Evolutionary conservation across 768 basidiomycete genomes (phyloP).

Genomic region (Phylloporus sp.): DNA sequence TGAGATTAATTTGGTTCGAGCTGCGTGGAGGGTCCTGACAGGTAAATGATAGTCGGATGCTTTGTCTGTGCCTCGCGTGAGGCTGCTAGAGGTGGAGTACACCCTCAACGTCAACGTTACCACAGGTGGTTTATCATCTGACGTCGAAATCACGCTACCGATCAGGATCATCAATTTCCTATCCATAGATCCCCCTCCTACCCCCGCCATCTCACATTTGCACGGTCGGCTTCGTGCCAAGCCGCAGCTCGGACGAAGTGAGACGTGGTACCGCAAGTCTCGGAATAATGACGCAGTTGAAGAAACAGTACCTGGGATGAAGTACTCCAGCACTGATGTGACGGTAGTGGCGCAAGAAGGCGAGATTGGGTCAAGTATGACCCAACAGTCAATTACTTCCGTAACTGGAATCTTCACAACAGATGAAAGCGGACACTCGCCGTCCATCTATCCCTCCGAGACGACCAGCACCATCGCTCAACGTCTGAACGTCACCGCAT

Average conservation of each 20-base stretch:
- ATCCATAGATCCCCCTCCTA: constrained; percentile 79
- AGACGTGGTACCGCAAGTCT: constrained; percentile 31
- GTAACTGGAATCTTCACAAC: constrained; percentile 1
- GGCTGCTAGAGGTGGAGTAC: constrained; percentile 76
- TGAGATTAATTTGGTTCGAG: constrained; percentile 36
- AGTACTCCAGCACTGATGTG: constrained; percentile 25
- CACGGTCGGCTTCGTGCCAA: constrained; percentile 19
- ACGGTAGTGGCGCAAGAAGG: constrained; percentile 25
- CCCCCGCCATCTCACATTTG: constrained; percentile 23
- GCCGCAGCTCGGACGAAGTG: constrained; percentile 23
- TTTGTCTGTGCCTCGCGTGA: constrained; percentile 61
- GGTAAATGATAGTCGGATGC: constrained; percentile 52
- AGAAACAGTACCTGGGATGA: constrained; percentile 33
- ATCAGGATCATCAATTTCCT: constrained; percentile 78
- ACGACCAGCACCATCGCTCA: constrained; percentile 22
- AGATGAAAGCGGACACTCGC: constrained; percentile 17
- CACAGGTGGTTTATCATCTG: constrained; percentile 55
- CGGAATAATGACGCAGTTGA: constrained; percentile 13
- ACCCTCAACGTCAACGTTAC: constrained; percentile 60
- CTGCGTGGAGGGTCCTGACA: constrained; percentile 2
- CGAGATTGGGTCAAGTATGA: constrained; percentile 4
- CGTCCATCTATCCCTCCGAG: constrained; percentile 28
- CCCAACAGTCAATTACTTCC: constrained; percentile 5
- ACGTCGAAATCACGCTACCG: constrained; percentile 69
- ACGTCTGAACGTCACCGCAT: constrained; percentile 11